These are phyloP conservation scores for Plantago coronopus DNA, from an alignment of 305 asterid genomes.

Conservation along the genomic window DNA sequence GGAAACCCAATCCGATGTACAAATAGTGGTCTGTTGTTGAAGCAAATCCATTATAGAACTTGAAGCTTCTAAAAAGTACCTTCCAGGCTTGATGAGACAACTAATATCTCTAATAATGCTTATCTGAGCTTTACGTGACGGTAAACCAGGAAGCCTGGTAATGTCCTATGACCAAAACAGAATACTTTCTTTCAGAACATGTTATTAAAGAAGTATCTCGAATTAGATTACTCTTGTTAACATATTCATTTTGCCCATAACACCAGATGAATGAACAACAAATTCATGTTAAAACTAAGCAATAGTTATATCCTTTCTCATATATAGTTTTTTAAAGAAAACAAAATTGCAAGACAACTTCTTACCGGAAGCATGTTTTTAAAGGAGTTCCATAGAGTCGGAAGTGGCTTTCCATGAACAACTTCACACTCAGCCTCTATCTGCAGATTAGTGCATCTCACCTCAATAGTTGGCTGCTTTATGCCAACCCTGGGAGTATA, in stretches of 20 bases:
- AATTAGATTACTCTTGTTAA: too few relatives aligned
- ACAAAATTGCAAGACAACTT: not conserved
- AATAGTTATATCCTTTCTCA: not conserved
- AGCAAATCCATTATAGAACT: not conserved
- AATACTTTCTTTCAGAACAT: not conserved
- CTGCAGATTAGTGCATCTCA: conserved; percentile 38
- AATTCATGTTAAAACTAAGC: not conserved
- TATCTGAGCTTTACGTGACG: conserved; percentile 35
- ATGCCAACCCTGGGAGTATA: conserved; percentile 46
- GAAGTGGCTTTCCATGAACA: conserved; percentile 63
- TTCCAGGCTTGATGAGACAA: conserved; percentile 52
- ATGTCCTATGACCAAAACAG: conserved; percentile 33
- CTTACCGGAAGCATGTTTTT: conserved; percentile 40
- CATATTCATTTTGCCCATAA: too few relatives aligned
- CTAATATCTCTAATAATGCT: conserved; percentile 44
- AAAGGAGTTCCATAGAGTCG: conserved; percentile 61
- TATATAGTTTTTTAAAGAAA: not conserved
- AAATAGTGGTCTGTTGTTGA: not conserved
- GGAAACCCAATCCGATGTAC: not conserved
- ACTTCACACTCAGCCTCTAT: conserved; percentile 62
- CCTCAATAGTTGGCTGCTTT: conserved; percentile 51
- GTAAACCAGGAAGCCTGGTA: conserved; percentile 39
- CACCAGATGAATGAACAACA: not conserved
- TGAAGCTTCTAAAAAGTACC: conserved; percentile 28
- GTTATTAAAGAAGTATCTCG: not conserved